Evolutionary conservation across 2,329 filamentous ascomycete species (phyloP).

Genomic region (Chaetomiaceae sp.): DNA sequence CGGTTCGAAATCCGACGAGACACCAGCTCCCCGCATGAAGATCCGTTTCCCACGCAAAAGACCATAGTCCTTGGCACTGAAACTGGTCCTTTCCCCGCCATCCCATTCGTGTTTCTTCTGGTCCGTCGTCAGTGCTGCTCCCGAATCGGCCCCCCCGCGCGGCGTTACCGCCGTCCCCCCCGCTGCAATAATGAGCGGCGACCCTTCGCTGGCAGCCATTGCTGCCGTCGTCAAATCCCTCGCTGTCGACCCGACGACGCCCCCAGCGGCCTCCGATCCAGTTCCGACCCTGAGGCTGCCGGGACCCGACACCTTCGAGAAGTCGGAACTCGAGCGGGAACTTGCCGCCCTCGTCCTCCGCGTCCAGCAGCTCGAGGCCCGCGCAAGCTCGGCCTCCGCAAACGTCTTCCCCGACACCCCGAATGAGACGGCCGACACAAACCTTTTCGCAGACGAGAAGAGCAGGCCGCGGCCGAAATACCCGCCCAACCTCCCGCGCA

Average conservation of each 20-base stretch:
- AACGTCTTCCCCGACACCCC: slow-evolving; percentile 72
- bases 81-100: not conserved
- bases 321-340: slow-evolving; percentile 76
- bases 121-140: slow-evolving; percentile 3
- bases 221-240: slow-evolving; percentile 31
- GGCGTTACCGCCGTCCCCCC: slow-evolving; percentile 16
- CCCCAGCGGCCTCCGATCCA: slow-evolving; percentile 15
- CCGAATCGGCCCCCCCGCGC: slow-evolving; percentile 16
- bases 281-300: slow-evolving; percentile 60
- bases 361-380: slow-evolving; percentile 77
- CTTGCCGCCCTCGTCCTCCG: slow-evolving; percentile 71
- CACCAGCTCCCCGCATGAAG: not conserved
- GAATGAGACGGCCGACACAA: slow-evolving; percentile 66
- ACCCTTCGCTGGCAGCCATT: slow-evolving; percentile 28
- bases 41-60: not conserved
- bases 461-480: slow-evolving; percentile 32
- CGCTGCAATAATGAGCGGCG: slow-evolving; percentile 29
- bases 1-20: not conserved
- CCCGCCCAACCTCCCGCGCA: slow-evolving; percentile 23
- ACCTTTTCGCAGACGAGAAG: slow-evolving; percentile 56
- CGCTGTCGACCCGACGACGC: slow-evolving; percentile 26
- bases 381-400: slow-evolving; percentile 55
- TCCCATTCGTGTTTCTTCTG: not conserved
- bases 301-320: slow-evolving; percentile 69
- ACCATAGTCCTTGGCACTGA: not conserved